Percentiles rank a stretch among this genome's conserved stretches.
Conservation (phyloP, 352 stramenopile species). For the Pythium periplocum region DNA sequence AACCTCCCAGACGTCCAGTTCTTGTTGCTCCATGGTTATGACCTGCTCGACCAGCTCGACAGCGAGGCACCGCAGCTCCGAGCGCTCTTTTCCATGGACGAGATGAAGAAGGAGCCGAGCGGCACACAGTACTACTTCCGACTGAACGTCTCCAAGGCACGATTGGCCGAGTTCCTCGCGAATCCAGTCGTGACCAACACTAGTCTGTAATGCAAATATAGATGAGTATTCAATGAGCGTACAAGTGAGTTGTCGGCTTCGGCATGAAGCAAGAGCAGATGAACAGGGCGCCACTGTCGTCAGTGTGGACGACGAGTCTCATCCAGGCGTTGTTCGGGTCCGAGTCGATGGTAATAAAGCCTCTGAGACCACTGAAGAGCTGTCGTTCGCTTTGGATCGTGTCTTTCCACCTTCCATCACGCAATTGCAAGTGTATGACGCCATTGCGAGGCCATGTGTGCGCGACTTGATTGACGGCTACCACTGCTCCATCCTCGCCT, state of each 20-base stretch:
- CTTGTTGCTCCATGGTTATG: conserved; percentile 65
- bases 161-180: conserved; percentile 57
- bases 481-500: conserved; percentile 71
- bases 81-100: conserved; percentile 79
- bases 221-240: conserved; percentile 15
- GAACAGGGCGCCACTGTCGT: conserved; percentile 6
- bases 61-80: conserved; percentile 56
- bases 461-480: conserved; percentile 49
- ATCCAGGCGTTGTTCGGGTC: too few species aligned
- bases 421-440: conserved; percentile 40
- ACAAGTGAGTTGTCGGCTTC: conserved; percentile 64
- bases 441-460: conserved; percentile 42
- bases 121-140: conserved; percentile 54
- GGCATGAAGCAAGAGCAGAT: conserved; percentile 1
- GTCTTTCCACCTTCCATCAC: conserved; percentile 34
- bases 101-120: conserved; percentile 53
- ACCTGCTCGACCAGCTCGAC: conserved; percentile 77
- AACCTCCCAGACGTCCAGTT: conserved; percentile 59
- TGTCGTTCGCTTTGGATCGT: conserved; percentile 31
- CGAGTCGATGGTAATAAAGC: too few species aligned
- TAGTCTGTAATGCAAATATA: conserved; percentile 3
- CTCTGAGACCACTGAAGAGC: too few species aligned
- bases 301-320: too few species aligned
- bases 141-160: conserved; percentile 30
- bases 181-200: conserved; percentile 14